A percentile compares a stretch with the other conserved stretches of the same genome.
Conservation (phyloP, 345 rosid genomes). For the Citrus reticulata region DNA sequence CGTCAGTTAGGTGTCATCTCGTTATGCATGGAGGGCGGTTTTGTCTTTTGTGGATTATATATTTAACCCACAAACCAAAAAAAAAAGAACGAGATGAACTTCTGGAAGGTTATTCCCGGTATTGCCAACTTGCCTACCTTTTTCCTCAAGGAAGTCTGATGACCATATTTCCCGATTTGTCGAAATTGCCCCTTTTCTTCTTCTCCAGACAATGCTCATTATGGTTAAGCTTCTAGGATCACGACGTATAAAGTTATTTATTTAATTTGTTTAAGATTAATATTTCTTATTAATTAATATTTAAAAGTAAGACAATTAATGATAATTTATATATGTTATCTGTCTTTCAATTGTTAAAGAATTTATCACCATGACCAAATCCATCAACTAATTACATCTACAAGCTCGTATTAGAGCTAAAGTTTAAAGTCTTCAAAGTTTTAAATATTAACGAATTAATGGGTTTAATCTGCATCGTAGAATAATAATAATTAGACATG, state of each 20-base stretch:
- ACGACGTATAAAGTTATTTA: background rate
- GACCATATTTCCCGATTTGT: background rate
- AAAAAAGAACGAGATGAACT: background rate
- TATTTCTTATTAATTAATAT: too few relatives aligned
- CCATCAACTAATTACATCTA: too few relatives aligned
- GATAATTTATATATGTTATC: too few relatives aligned
- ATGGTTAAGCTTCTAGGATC: background rate
- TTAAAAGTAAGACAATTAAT: too few relatives aligned
- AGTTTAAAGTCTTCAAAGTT: too few relatives aligned
- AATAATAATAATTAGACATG: too few relatives aligned
- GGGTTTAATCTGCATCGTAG: too few relatives aligned
- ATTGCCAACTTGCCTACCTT: slow-evolving; percentile 16
- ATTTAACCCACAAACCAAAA: too few relatives aligned
- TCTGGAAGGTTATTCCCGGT: slow-evolving; percentile 18
- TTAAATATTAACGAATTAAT: too few relatives aligned
- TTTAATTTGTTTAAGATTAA: background rate
- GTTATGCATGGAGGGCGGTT: background rate
- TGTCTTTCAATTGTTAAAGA: too few relatives aligned
- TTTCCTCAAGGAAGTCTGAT: background rate
- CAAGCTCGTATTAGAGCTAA: too few relatives aligned
- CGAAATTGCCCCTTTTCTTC: slow-evolving; percentile 9
- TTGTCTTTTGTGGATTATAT: background rate
- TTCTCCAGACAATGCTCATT: background rate
- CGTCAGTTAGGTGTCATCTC: background rate
- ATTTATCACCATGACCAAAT: too few relatives aligned